Conservation (phyloP, 192 early-diverging fungal species). For the Backusella luteola region DNA sequence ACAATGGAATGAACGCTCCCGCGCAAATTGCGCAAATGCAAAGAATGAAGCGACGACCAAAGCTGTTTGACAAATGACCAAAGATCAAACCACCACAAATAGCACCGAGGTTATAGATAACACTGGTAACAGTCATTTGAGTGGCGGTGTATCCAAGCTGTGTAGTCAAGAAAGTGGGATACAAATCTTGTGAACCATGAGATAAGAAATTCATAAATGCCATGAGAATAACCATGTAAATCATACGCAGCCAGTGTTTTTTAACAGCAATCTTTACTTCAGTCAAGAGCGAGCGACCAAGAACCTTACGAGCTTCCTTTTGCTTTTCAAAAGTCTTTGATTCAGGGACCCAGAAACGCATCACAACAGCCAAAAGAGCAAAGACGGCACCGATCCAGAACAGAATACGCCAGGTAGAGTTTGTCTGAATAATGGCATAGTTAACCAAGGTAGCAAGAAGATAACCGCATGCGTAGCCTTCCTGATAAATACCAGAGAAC, state of each 20-base stretch:
- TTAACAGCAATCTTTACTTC: conserved; percentile 30
- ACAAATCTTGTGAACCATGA: conserved; percentile 72
- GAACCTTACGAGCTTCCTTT: conserved; percentile 31
- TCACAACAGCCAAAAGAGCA: conserved; percentile 53
- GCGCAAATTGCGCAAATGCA: conserved; percentile 47
- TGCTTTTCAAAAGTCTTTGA: conserved; percentile 50
- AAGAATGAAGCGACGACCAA: conserved; percentile 62
- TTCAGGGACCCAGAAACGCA: conserved; percentile 66
- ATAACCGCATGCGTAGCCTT: conserved; percentile 66
- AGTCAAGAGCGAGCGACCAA: conserved; percentile 17
- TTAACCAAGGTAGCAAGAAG: conserved; percentile 63
- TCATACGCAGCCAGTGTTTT: conserved; percentile 52
- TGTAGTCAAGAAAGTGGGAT: conserved; percentile 60
- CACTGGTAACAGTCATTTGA: conserved; percentile 56
- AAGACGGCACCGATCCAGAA: conserved; percentile 67
- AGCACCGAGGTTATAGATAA: conserved; percentile 64
- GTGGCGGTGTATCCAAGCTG: conserved; percentile 53
- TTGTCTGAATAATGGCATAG: conserved; percentile 49
- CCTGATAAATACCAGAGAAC: conserved; percentile 73
- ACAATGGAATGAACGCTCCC: conserved; percentile 68
- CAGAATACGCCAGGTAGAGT: conserved; percentile 61
- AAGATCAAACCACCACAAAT: conserved; percentile 66
- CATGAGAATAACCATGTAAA: conserved; percentile 60
- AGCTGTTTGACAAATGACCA: conserved; percentile 67
- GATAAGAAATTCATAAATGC: conserved; percentile 68